These are phyloP conservation scores for Jacaranda copaia DNA, from an alignment of 257 asterid species.

Conservation along the genomic window DNA sequence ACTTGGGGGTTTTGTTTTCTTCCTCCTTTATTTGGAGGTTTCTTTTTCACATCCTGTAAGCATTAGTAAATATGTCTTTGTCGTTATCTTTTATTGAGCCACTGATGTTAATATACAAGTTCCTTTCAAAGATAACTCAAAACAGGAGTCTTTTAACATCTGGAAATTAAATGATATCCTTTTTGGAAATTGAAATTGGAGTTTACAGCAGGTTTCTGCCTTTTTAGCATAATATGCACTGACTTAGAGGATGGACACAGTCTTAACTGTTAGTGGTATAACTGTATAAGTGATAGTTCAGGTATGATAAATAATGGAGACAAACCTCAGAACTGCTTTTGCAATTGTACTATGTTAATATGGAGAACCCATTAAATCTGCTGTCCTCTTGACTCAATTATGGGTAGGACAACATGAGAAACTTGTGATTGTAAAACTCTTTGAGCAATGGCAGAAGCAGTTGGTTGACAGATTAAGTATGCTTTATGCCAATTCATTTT, in stretches of 20 bases:
- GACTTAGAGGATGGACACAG: background rate
- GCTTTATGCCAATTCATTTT: background rate
- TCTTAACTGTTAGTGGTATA: background rate
- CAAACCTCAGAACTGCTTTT: background rate
- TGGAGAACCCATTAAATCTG: slow-evolving; percentile 3
- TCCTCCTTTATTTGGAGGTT: background rate
- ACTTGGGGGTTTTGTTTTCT: background rate
- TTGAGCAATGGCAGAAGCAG: background rate
- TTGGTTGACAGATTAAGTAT: background rate
- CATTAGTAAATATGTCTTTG: background rate
- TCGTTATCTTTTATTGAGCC: background rate
- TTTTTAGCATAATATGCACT: background rate
- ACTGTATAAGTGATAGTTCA: background rate
- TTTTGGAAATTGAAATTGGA: slow-evolving; percentile 3
- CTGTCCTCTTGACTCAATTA: background rate
- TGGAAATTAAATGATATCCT: background rate
- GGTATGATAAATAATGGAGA: background rate
- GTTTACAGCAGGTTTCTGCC: background rate
- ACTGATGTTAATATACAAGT: background rate
- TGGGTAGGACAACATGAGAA: background rate
- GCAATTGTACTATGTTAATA: background rate
- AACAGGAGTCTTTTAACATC: background rate
- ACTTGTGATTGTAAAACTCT: background rate
- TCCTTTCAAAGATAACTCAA: background rate
- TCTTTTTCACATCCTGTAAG: background rate